Evolutionary conservation across 352 stramenopile genomes (phyloP), one percentile per base, ranked within the genome.

Genomic region (Pythium sukuiense): DNA sequence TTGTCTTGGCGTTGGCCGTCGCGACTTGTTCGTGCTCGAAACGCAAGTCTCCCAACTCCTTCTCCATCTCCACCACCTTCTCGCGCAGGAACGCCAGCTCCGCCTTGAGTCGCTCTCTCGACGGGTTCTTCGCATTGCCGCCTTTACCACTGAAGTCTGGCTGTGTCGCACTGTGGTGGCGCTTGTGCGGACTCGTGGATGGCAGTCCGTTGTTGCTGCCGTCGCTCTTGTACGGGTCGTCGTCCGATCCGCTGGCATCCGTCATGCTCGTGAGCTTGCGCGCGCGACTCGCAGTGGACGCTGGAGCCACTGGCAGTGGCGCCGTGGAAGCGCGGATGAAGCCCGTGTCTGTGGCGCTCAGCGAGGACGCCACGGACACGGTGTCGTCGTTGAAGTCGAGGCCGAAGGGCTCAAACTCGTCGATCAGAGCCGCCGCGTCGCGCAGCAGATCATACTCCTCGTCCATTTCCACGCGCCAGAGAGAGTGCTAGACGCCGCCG

Each of bases 1-100:
- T 70, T 6, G 54, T 76, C 58, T 50, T 63, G 41, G 56, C 52
- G n/a, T 68, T 56, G 5, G 70, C 63, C 13, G 59, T 62, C 54
- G 49, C 56, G 27, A 67, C 61, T 18, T 59, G 63, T 6, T 80
- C 59, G 26, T 70, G 45, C 11, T 76, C 45, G 26, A 64, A 49
- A 1, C 77, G 70, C 27, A 87, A 33, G 2, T 61, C 43, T 41
- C 55, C 72, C 26, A 87, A 46, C 16, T 83, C 60, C 5, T 64
- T 53, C 64, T 88, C 70, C 27, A 88, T 59, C 29, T 83, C 77
- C 2, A 75, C 69, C n/a, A 80, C 76, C 53, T 78, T 76, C 16
- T 56, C 72, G 4, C 73, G 59, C 13, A 88, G 62, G 30, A 77
- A 85, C 43, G 63, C 66, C 20, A 85, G 66, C 53, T 88, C 77